Percentiles rank a stretch among this genome's conserved stretches.
Evolutionary conservation across 2,329 filamentous ascomycete genomes (phyloP).

Genomic region (Neofusicoccum cordaticola): DNA sequence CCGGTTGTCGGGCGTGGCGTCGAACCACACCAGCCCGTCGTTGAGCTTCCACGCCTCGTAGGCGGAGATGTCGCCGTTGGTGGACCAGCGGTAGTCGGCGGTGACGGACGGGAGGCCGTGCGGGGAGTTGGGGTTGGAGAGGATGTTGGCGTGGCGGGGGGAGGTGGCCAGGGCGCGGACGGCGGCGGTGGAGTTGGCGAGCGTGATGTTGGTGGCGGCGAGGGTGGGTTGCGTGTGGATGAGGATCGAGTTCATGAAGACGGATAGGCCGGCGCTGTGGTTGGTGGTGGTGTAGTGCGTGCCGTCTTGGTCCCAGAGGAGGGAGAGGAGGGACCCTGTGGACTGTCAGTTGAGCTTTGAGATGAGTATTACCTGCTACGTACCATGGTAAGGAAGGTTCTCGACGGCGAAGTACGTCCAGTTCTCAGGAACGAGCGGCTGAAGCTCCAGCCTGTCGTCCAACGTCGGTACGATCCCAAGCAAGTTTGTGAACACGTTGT

Average conservation of each 20-base stretch:
- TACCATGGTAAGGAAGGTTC: conserved; percentile 44
- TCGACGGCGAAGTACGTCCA: conserved; percentile 44
- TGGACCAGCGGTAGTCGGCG: conserved; percentile 35
- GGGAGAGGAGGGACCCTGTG: conserved; percentile 32
- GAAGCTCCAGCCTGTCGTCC: conserved; percentile 39
- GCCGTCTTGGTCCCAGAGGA: conserved; percentile 43
- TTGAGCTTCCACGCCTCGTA: conserved; percentile 40
- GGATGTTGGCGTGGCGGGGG: conserved; percentile 38
- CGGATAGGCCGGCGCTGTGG: conserved; percentile 30
- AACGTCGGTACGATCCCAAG: conserved; percentile 41
- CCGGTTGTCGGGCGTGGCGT: conserved; percentile 36
- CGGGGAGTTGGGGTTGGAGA: conserved; percentile 37
- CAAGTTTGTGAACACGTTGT: conserved; percentile 46
- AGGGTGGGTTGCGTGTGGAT: conserved; percentile 26
- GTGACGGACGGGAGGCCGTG: conserved; percentile 33
- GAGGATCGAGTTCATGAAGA: conserved; percentile 38
- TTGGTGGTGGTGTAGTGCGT: conserved; percentile 34
- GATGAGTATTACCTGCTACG: too few species aligned
- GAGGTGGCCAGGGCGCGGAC: conserved; percentile 21
- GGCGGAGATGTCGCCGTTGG: conserved; percentile 22
- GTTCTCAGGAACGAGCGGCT: conserved; percentile 38
- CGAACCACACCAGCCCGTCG: conserved; percentile 44
- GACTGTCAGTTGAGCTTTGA: too few species aligned
- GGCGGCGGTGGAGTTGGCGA: conserved; percentile 19
- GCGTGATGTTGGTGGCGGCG: conserved; percentile 20